Conservation (phyloP, 2,329 filamentous ascomycete species). For the Chrysoporthe austroafricana region DNA sequence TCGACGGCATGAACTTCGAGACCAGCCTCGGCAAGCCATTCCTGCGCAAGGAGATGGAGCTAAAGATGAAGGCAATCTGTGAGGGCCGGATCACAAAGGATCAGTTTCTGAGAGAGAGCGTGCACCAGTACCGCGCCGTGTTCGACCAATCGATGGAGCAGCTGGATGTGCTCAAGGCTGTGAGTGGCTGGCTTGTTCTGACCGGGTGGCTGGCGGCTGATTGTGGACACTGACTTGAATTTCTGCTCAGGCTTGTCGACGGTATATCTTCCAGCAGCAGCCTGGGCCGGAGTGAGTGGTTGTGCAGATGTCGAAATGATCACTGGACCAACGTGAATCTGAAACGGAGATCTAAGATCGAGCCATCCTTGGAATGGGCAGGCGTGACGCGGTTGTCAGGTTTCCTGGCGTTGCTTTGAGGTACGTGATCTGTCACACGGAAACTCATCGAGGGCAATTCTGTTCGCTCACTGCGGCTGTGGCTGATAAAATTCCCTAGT, state of each 20-base stretch:
- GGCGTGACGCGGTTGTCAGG: neutral
- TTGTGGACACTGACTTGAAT: slow-evolving; percentile 26
- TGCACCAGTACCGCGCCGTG: slow-evolving; percentile 84
- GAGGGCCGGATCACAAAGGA: slow-evolving; percentile 77
- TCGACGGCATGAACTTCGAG: slow-evolving; percentile 91
- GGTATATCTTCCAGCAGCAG: slow-evolving; percentile 52
- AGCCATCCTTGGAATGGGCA: neutral
- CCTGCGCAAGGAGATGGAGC: slow-evolving; percentile 95
- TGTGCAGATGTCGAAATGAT: neutral
- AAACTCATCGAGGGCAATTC: neutral
- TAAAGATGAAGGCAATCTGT: slow-evolving; percentile 96
- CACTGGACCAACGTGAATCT: neutral
- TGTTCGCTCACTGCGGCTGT: neutral
- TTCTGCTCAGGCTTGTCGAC: slow-evolving; percentile 52
- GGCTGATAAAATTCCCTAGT: neutral
- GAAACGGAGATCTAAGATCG: neutral
- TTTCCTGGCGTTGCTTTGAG: neutral
- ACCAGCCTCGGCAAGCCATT: slow-evolving; percentile 95
- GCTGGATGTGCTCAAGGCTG: slow-evolving; percentile 67
- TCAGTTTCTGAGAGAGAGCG: slow-evolving; percentile 78
- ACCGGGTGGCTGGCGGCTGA: neutral
- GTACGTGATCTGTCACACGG: neutral
- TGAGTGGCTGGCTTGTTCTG: slow-evolving; percentile 47
- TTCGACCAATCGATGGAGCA: slow-evolving; percentile 82
- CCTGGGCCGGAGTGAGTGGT: slow-evolving; percentile 12